phyloP scores from a whole-genome alignment of 2,329 filamentous ascomycete species.

The Phaeosphaeria sp. region DNA sequence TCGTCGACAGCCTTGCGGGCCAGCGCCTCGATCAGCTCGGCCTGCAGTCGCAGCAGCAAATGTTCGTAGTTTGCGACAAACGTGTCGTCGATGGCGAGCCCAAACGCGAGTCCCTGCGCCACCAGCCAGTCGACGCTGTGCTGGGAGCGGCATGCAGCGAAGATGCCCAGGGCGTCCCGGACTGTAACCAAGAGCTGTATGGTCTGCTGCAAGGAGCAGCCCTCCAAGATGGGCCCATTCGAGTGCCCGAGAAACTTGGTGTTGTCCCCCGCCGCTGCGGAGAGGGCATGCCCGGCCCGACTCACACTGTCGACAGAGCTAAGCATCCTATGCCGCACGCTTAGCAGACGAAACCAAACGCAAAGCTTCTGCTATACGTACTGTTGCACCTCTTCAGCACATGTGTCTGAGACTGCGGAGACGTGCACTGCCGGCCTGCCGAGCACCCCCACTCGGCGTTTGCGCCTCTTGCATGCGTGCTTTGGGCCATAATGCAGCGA shows the following conservation, averaged over 20 bases:
- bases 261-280: conserved; percentile 38
- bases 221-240: conserved; percentile 34
- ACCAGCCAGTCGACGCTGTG: conserved; percentile 42
- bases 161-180: conserved; percentile 40
- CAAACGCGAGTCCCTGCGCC: conserved; percentile 35
- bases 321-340: conserved; percentile 39
- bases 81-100: conserved; percentile 42
- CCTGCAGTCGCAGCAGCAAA: conserved; percentile 48
- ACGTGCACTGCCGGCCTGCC: conserved; percentile 28
- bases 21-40: conserved; percentile 43
- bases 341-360: conserved; percentile 45
- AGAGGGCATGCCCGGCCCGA: conserved; percentile 30
- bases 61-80: conserved; percentile 54
- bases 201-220: conserved; percentile 37
- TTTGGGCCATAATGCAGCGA: conserved; percentile 27
- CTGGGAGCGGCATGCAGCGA: conserved; percentile 33
- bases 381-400: conserved; percentile 46
- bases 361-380: conserved; percentile 36
- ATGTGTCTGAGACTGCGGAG: conserved; percentile 38
- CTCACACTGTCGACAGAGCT: conserved; percentile 33
- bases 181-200: conserved; percentile 35
- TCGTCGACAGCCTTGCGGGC: conserved; percentile 38
- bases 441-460: conserved; percentile 17
- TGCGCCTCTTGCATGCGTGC: conserved; percentile 34
- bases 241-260: conserved; percentile 46